Conservation (phyloP, 1,284 basidiomycete genomes). For the Chondrostereum purpureum region DNA sequence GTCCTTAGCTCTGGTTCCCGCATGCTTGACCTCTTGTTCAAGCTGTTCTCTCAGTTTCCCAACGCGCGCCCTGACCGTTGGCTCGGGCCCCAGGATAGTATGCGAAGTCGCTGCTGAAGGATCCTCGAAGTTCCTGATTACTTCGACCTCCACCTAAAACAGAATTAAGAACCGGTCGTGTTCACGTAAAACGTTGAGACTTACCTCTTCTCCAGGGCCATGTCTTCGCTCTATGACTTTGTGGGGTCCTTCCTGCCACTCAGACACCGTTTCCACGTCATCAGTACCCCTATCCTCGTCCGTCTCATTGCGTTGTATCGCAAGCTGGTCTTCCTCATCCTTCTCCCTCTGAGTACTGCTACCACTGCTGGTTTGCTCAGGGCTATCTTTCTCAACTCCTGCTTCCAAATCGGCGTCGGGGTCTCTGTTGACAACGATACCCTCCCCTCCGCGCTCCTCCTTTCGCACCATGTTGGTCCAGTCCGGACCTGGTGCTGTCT, state of each 20-base stretch:
- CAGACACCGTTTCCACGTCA: background rate
- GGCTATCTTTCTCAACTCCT: background rate
- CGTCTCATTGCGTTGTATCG: background rate
- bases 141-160: slow-evolving; percentile 7
- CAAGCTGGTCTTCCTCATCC: background rate
- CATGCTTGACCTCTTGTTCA: slow-evolving; percentile 1
- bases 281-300: background rate
- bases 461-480: slow-evolving; percentile 6
- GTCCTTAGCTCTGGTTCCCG: background rate
- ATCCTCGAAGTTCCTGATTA: slow-evolving; percentile 2
- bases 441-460: slow-evolving; percentile 1
- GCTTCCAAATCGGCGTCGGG: slow-evolving; percentile 2
- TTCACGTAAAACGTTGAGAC: background rate
- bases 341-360: background rate
- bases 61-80: background rate
- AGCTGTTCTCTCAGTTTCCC: background rate
- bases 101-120: background rate
- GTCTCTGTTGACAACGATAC: slow-evolving; percentile 7
- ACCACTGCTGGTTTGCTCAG: background rate
- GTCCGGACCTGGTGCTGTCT: slow-evolving; percentile 1
- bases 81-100: background rate
- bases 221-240: slow-evolving; percentile 3
- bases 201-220: slow-evolving; percentile 5
- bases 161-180: background rate
- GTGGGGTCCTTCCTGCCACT: slow-evolving; percentile 5